Percentiles rank a stretch among this genome's conserved stretches.
phyloP scores from a whole-genome alignment of 2,329 filamentous ascomycete species.

The Bipolaris zeicola region DNA sequence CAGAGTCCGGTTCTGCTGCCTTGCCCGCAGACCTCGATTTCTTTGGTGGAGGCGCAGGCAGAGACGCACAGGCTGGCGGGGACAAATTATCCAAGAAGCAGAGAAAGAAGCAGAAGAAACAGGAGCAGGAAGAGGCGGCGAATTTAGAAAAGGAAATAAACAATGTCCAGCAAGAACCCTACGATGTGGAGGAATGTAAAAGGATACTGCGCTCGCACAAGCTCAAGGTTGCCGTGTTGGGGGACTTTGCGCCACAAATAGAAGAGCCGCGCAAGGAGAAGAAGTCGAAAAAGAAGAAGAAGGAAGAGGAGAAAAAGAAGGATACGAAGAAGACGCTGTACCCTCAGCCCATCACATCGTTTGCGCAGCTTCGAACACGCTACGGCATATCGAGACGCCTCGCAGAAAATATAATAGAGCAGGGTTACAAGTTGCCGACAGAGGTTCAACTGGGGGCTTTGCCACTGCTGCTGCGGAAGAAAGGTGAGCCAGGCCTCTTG shows the following conservation, averaged over 20 bases:
- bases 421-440: slow-evolving; percentile 86
- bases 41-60: slow-evolving; percentile 41
- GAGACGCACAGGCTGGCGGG: slow-evolving; percentile 14
- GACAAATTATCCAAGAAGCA: slow-evolving; percentile 19
- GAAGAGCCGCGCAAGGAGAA: slow-evolving; percentile 57
- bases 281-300: slow-evolving; percentile 62
- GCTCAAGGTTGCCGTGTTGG: slow-evolving; percentile 81
- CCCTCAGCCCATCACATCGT: slow-evolving; percentile 79
- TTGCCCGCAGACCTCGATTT: slow-evolving; percentile 52
- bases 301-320: slow-evolving; percentile 50
- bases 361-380: slow-evolving; percentile 70
- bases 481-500: slow-evolving; percentile 14
- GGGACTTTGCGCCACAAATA: slow-evolving; percentile 47
- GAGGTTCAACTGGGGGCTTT: slow-evolving; percentile 90
- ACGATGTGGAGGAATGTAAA: slow-evolving; percentile 74
- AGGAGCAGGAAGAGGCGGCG: slow-evolving; percentile 11
- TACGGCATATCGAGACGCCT: slow-evolving; percentile 78
- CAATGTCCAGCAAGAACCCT: slow-evolving; percentile 24
- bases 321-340: slow-evolving; percentile 68
- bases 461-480: slow-evolving; percentile 72
- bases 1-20: not conserved
- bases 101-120: slow-evolving; percentile 21
- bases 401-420: slow-evolving; percentile 77
- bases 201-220: slow-evolving; percentile 78
- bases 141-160: slow-evolving; percentile 8